These are phyloP conservation scores for Prunus dulcis DNA, from an alignment of 306 rosid genomes.

Conservation along the genomic window DNA sequence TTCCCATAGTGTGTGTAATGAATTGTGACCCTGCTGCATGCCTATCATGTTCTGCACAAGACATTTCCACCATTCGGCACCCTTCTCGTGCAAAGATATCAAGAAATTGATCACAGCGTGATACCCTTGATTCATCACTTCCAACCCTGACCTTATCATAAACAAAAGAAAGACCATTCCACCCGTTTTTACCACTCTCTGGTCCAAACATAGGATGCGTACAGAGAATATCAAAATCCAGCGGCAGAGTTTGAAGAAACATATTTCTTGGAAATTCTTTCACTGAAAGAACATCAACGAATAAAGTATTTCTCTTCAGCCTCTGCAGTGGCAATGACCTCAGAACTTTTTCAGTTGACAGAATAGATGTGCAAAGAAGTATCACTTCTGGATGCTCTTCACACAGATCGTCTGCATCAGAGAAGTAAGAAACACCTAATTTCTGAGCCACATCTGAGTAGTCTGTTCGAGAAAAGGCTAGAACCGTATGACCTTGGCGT, in stretches of 20 bases:
- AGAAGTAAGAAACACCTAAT: constrained; percentile 60
- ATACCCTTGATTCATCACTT: constrained; percentile 45
- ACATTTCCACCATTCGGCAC: constrained; percentile 90
- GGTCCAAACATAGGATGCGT: constrained; percentile 99
- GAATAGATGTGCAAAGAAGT: constrained; percentile 81
- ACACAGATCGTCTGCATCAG: constrained; percentile 66
- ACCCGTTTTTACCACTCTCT: constrained; percentile 83
- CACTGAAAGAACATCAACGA: constrained; percentile 91
- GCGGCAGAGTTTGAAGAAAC: constrained; percentile 66
- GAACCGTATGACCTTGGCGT: constrained; percentile 65
- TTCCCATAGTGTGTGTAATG: constrained; percentile 82
- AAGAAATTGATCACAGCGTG: constrained; percentile 67
- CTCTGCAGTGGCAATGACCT: constrained; percentile 73
- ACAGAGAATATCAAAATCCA: constrained; percentile 71
- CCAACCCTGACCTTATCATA: constrained; percentile 75
- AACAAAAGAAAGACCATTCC: constrained; percentile 71
- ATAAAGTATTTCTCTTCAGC: constrained; percentile 73
- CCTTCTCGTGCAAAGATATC: constrained; percentile 75
- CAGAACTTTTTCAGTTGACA: constrained; percentile 73
- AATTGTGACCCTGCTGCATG: constrained; percentile 91
- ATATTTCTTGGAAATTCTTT: constrained; percentile 80
- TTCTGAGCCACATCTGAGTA: constrained; percentile 59
- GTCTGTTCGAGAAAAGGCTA: constrained; percentile 78
- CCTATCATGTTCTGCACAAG: constrained; percentile 83
- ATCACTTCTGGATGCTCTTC: constrained; percentile 95